Percentiles rank a stretch among this genome's conserved stretches.
Evolutionary conservation across 106 monocot genomes (phyloP).

Genomic region (Dioscorea zingiberensis): DNA sequence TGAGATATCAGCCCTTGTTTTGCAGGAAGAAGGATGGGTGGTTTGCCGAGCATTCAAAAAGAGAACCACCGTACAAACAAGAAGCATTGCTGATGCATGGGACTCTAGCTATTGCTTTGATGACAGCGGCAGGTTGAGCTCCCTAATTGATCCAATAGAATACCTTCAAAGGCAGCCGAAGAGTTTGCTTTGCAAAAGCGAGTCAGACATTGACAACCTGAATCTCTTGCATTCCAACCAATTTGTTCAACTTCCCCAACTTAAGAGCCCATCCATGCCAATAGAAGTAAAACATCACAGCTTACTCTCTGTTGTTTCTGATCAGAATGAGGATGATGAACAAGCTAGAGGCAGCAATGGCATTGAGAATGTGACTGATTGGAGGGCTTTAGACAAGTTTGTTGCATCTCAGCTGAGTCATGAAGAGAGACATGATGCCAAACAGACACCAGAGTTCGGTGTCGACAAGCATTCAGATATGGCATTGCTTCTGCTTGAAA

Average conservation of each 20-base stretch:
- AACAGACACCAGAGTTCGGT: neutral
- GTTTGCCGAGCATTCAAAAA: slow-evolving; percentile 95
- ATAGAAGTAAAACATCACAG: neutral
- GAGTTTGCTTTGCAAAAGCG: slow-evolving; percentile 38
- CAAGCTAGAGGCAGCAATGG: neutral
- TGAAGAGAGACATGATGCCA: slow-evolving; percentile 16
- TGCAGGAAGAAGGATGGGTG: slow-evolving; percentile 98
- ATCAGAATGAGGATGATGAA: slow-evolving; percentile 24
- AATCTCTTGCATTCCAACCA: slow-evolving; percentile 20
- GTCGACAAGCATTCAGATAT: slow-evolving; percentile 14
- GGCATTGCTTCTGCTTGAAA: slow-evolving; percentile 28
- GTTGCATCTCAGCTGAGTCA: slow-evolving; percentile 82
- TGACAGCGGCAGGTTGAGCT: slow-evolving; percentile 15
- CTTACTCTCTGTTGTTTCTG: neutral
- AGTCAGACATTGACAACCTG: slow-evolving; percentile 31
- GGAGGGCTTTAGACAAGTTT: slow-evolving; percentile 82
- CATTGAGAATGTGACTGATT: slow-evolving; percentile 48
- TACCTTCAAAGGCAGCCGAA: slow-evolving; percentile 17
- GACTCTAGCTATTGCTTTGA: slow-evolving; percentile 25
- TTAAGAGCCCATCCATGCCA: slow-evolving; percentile 58
- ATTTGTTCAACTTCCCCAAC: slow-evolving; percentile 63
- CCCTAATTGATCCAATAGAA: slow-evolving; percentile 18
- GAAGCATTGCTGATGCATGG: slow-evolving; percentile 29
- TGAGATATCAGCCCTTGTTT: neutral
- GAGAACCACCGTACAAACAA: slow-evolving; percentile 26